A percentile compares a stretch with the other conserved stretches of the same genome.
phyloP scores from a whole-genome alignment of 331 rosid species.

The Pyrus hybrid region DNA sequence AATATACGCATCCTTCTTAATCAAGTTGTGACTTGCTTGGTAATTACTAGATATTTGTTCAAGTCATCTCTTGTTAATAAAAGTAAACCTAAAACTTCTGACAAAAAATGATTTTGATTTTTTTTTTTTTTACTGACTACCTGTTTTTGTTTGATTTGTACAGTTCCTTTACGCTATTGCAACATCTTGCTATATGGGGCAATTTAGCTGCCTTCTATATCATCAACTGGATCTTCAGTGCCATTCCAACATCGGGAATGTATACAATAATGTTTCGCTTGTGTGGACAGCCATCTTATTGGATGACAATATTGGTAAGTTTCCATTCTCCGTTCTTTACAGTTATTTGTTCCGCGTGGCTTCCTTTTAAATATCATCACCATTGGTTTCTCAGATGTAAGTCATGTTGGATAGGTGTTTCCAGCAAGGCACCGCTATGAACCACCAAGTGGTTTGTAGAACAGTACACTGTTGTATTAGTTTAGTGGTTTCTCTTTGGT shows the following conservation, averaged over 20 bases:
- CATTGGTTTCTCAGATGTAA: not conserved
- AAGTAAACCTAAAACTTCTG: not conserved
- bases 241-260: slow-evolving; percentile 89
- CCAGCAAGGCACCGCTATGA: not conserved
- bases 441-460: not conserved
- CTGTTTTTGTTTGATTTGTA: slow-evolving; percentile 26
- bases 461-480: not conserved
- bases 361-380: not conserved
- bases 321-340: slow-evolving; percentile 1
- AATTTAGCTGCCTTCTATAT: slow-evolving; percentile 67
- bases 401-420: not conserved
- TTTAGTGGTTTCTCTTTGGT: not conserved
- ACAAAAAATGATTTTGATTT: slow-evolving; percentile 1
- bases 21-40: not conserved
- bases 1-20: not conserved
- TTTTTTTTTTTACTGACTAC: slow-evolving; percentile 8
- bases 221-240: slow-evolving; percentile 79
- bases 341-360: not conserved
- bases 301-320: slow-evolving; percentile 77
- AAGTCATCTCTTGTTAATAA: not conserved
- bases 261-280: slow-evolving; percentile 82
- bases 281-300: slow-evolving; percentile 74
- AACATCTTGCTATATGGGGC: slow-evolving; percentile 84
- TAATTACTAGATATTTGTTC: not conserved
- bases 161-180: slow-evolving; percentile 86